Percentiles rank a stretch among this genome's conserved stretches.
phyloP scores from a whole-genome alignment of 352 stramenopile genomes.

The Pythium phragmiticola region DNA sequence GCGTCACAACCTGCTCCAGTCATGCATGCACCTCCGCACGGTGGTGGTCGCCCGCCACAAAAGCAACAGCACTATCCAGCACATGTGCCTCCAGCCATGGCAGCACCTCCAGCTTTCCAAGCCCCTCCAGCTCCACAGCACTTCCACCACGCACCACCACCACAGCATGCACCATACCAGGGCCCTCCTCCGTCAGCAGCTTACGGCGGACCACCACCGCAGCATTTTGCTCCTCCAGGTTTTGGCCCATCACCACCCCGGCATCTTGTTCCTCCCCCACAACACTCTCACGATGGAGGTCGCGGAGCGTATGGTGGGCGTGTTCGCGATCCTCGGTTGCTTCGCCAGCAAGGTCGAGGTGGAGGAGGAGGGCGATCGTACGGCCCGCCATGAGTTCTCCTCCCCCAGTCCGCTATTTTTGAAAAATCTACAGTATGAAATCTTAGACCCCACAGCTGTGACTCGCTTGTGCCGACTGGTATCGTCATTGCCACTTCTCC shows the following conservation, averaged over 20 bases:
- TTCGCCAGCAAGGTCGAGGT: conserved; percentile 22
- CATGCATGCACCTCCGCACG: not conserved
- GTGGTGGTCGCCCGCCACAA: not conserved
- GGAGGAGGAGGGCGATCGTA: conserved; percentile 8
- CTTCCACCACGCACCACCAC: conserved; percentile 3
- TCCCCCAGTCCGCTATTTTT: conserved; percentile 16
- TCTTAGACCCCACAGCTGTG: conserved; percentile 7
- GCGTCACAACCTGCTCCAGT: not conserved
- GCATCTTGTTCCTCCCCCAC: conserved; percentile 1
- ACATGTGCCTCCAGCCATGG: not conserved
- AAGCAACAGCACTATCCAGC: conserved; percentile 1
- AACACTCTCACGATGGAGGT: conserved; percentile 11
- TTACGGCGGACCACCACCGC: no score
- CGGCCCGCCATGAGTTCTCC: not conserved
- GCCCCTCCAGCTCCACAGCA: conserved; percentile 5
- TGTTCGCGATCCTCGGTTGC: conserved; percentile 22
- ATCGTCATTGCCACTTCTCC: no score
- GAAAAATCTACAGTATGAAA: conserved; percentile 5
- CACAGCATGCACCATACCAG: conserved; percentile 1
- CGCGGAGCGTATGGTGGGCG: conserved; percentile 3
- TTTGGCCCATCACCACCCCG: conserved; percentile 4
- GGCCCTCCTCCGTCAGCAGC: conserved; percentile 7
- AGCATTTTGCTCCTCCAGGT: not conserved
- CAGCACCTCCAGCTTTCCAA: not conserved
- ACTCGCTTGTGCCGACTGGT: not conserved